Conservation (phyloP, 1,139 yeast species). For the Nakaseomyces delphensis region DNA sequence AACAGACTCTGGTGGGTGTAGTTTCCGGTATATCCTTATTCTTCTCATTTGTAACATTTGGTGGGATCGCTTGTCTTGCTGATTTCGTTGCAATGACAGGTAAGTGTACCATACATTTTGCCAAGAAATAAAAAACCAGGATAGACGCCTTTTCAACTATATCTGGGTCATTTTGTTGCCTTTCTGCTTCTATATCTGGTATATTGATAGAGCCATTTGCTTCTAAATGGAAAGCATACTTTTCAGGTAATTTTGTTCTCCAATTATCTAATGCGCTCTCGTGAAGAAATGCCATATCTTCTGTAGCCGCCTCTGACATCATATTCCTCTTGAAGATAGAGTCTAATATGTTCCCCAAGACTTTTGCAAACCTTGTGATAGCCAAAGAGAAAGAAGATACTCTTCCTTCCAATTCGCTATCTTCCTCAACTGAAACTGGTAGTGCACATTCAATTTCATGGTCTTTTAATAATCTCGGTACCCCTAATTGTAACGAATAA, state of each 20-base stretch:
- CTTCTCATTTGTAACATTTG: constrained; percentile 6
- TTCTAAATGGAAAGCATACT: constrained; percentile 57
- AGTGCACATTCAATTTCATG: constrained; percentile 78
- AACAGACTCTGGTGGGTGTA: constrained; percentile 14
- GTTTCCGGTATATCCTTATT: constrained; percentile 17
- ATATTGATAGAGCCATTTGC: constrained; percentile 43
- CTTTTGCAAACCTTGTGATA: constrained; percentile 61
- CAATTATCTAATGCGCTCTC: constrained; percentile 73
- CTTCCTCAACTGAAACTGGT: constrained; percentile 58
- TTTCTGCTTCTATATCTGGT: constrained; percentile 17
- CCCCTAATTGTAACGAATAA: constrained; percentile 68
- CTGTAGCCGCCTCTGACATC: constrained; percentile 36
- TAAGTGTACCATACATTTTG: constrained; percentile 68
- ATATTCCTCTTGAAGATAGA: constrained; percentile 47
- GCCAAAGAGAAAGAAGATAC: constrained; percentile 56
- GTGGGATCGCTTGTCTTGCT: background rate
- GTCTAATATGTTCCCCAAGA: constrained; percentile 66
- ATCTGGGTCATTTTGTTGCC: background rate
- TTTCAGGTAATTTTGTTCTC: constrained; percentile 61
- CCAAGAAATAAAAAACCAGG: constrained; percentile 65
- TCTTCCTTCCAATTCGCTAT: constrained; percentile 52
- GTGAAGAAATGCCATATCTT: constrained; percentile 36
- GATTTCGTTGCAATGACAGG: constrained; percentile 53
- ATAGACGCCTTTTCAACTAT: constrained; percentile 45
- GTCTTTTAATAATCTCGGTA: constrained; percentile 71